Base-by-base conservation (phyloP, 2,329 filamentous ascomycete species). In the Periconia digitata region DNA sequence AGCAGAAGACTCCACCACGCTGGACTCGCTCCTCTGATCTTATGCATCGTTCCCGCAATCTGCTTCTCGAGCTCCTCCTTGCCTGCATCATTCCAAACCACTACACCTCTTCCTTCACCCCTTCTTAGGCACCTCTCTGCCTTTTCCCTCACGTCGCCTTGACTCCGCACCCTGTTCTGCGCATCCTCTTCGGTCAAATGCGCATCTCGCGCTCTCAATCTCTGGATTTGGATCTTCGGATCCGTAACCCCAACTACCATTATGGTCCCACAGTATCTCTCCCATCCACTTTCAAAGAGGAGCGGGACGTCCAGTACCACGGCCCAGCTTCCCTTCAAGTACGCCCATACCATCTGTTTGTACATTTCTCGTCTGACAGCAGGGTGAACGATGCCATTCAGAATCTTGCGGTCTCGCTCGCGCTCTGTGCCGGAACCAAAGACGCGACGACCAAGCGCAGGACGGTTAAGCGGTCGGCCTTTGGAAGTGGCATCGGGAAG, bases 381-480 rank as follows among this genome's bases (percentile, higher is more conserved):
- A 0, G 94, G 94, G 69, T 99, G 94, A 43, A 97, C 89, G 57
- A 99, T 97, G 41, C 82, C 78, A 69, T 97, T 97, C 13, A 99
- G 79, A 23, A 88, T 85, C 44, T 79, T 83, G 21, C 92, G 79
- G 70, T 96, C 91, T 54, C 77, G 79, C 61, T 81, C 81, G 47
- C 81, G 79, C 58, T 90, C 86, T 22, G 86, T 82, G 40, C 80
- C 84, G 56, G 87, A 79, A 27, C 94, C 94, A 69, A 99, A 99
- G 1, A 99, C 89, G 47, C 91, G 80, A 39, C 85, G 78, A 1
- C 94, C 94, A 1, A 99, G 81, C 1, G 89, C 91, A 0, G 90
- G 87, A 1, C 94, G 81, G 74, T 99, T 95, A 43, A 99, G 76
- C 2, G 90, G 88, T 32, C 86, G 76, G 12, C 87, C 87, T 61